Evolutionary conservation across 148 eudicot genomes (phyloP), one percentile per base, ranked within the genome.

Genomic region (Fagopyrum tataricum): DNA sequence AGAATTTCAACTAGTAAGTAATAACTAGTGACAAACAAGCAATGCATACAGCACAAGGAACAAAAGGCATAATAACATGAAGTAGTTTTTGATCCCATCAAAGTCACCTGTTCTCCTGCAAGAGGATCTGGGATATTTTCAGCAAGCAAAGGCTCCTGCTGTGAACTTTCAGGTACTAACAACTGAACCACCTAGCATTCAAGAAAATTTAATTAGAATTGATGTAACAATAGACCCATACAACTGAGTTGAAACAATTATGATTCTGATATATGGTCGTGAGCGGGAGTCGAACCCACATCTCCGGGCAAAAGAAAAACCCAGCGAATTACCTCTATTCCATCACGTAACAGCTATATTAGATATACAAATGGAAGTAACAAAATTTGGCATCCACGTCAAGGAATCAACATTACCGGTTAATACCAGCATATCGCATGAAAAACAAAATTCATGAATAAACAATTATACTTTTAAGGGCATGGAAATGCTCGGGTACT

Each of bases 51-150:
- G 51, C 31, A 43, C 18, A 67, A 4, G 44, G 21, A 13, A 67
- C 12, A 37, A 11, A 31, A 37, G 11, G 49, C 6, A 39, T 15
- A 61, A 11, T 21, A 15, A 44, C 21, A 51, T 10, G 37, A 31
- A 26, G 40, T 73, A 77, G 14, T 41, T 24, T 48, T 44, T 11
- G 14, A 40, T 53, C 13, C 71, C 52, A 43, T 64, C 76, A 49
- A 44, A 73, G 76, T 18, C 75, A 96, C 99, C 99, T 96, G 96
- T 74, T 96, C 99, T 51, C 97, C 99, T 43, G 94, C 90, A 80
- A 96, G 90, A 67, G 93, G 94, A 84, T 96, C 97, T 49, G 91
- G 92, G 64, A 82, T 59, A 81, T 96, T 92, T 80, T 96, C 99
- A 48, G 88, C 86, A 61, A 87, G 86, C 68, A 96, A 86, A 71